phyloP scores from a whole-genome alignment of 176 grass and related monocot genomes.

The Bolboschoenus planiculmis region DNA sequence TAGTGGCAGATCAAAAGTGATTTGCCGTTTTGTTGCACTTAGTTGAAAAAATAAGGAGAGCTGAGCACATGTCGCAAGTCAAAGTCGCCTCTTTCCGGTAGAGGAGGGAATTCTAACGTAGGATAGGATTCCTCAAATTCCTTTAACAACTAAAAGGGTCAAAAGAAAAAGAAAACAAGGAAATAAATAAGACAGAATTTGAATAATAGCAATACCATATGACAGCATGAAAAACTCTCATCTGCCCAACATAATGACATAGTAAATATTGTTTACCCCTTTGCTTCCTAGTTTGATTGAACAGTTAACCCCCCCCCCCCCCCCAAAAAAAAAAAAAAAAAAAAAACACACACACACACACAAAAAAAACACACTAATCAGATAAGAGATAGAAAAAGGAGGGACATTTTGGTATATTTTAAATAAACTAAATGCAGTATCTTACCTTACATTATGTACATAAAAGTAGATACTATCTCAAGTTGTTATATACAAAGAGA shows the following conservation, averaged over 20 bases:
- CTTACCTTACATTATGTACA: neutral
- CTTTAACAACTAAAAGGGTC: constrained; percentile 53
- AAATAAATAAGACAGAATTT: constrained; percentile 1
- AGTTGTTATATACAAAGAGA: neutral
- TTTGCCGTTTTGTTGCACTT: constrained; percentile 9
- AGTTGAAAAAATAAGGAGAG: constrained; percentile 95
- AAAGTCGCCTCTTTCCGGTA: constrained; percentile 67
- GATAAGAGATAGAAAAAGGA: neutral
- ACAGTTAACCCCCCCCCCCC: too few relatives aligned
- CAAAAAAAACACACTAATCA: too few relatives aligned
- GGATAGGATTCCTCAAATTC: constrained; percentile 65
- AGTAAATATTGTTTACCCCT: neutral
- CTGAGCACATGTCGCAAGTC: constrained; percentile 63
- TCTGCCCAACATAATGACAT: neutral
- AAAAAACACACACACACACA: too few relatives aligned
- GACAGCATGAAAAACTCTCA: neutral
- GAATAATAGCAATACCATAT: neutral
- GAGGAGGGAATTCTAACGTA: constrained; percentile 58
- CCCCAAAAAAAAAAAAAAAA: too few relatives aligned
- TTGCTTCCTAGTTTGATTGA: neutral
- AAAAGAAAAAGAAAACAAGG: too few relatives aligned
- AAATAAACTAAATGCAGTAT: neutral
- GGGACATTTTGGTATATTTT: neutral
- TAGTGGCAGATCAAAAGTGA: constrained; percentile 3
- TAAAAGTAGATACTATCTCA: neutral